Base-by-base conservation (phyloP, 148 eudicot genomes). In the Tetragonia tetragonoides region DNA sequence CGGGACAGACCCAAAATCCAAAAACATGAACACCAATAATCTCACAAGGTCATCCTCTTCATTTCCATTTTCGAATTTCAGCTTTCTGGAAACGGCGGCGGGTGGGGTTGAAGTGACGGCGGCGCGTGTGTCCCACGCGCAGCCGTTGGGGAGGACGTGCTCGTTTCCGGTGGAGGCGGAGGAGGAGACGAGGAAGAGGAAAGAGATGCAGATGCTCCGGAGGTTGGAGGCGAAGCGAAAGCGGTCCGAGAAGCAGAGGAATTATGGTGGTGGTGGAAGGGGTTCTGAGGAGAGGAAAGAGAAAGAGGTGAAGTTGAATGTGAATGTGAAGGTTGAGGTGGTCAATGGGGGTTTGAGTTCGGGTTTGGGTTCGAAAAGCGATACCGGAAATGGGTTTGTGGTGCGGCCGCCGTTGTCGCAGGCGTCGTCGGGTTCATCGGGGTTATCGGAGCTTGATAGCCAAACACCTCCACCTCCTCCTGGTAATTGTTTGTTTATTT, bases 211-310 rank as follows among this genome's bases (percentile, higher is more conserved):
- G 87, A 60, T 72, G n/a, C 17, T 79, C 53, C 77, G 89, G 40
- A 63, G 95, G 0, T 61, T 82, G 84, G 88, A 85, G 78, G 89
- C 87, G 0, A 88, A 87, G 87, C 78, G 85, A 65, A 86, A 84
- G 82, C 78, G 90, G 2, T 15, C 81, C 16, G 91, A 90, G 82
- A 90, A 88, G 83, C 70, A 77, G 77, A 88, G 72, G 83, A 84
- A 76, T 75, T 61, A 14, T n/a, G 46, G 17, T 23, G 54, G 41
- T 10, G 54, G 20, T 23, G 3, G 20, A 10, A n/a, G 51, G 2
- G 39, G 14, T 23, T 5, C 2, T 39, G 18, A 47, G 21, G 71
- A 28, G 24, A 46, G 15, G 61, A 40, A 49, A 40, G 21, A 67
- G 49, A 41, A 20, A 7, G 71, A 49, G 71, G 40, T 68, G 7